Evolutionary conservation across 768 basidiomycete species (phyloP).

Genomic region (Psilocybe subaeruginosa): DNA sequence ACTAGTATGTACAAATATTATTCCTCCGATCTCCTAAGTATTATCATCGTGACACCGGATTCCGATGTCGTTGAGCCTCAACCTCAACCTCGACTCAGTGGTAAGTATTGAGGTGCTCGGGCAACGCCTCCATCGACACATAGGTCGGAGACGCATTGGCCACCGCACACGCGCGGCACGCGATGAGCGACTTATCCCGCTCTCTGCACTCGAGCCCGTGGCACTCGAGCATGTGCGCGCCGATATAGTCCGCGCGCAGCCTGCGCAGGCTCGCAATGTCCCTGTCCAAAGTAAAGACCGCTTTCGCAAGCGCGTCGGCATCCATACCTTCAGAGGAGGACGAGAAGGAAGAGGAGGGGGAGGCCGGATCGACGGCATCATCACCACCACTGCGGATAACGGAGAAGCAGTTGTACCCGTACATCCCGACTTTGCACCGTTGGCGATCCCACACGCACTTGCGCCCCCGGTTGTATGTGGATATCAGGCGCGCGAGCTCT

Average conservation of each 20-base stretch:
- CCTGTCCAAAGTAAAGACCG: background rate
- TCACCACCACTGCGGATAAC: too few relatives aligned
- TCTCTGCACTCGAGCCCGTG: background rate
- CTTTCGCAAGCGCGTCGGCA: background rate
- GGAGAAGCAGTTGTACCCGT: background rate
- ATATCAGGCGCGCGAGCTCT: background rate
- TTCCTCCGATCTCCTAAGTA: too few relatives aligned
- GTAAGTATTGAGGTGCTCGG: background rate
- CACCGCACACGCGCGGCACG: background rate
- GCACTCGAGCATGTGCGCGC: background rate
- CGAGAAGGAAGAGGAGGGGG: too few relatives aligned
- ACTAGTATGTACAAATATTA: too few relatives aligned
- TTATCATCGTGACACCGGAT: too few relatives aligned
- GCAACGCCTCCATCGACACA: background rate
- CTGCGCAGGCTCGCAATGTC: background rate
- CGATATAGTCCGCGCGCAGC: background rate
- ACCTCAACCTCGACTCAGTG: too few relatives aligned
- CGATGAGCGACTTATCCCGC: background rate
- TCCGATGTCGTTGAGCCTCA: too few relatives aligned
- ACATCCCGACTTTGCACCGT: background rate
- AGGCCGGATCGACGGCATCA: too few relatives aligned
- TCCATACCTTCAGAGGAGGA: too few relatives aligned
- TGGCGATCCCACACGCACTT: background rate
- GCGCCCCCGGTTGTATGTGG: background rate
- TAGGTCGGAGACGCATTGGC: too few relatives aligned